phyloP scores from a whole-genome alignment of 2,329 filamentous ascomycete species.

The Colletotrichum sp. region DNA sequence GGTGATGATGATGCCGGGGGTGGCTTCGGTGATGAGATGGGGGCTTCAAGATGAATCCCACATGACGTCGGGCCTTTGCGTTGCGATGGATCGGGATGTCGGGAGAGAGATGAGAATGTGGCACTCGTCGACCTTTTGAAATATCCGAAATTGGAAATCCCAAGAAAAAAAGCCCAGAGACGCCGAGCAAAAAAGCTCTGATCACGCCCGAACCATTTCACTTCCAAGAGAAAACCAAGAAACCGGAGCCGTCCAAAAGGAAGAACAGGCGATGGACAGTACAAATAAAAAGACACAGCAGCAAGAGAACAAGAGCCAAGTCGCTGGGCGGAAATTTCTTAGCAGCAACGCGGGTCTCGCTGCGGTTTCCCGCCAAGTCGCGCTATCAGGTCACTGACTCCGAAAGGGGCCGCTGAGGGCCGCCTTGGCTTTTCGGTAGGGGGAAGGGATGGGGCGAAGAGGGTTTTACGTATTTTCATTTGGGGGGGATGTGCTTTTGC shows the following conservation, averaged over 20 bases:
- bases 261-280: background rate
- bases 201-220: background rate
- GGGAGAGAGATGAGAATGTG: background rate
- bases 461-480: background rate
- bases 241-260: background rate
- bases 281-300: background rate
- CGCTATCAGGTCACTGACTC: slow-evolving; percentile 20
- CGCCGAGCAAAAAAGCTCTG: slow-evolving; percentile 8
- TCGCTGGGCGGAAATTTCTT: background rate
- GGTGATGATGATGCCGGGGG: background rate
- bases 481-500: background rate
- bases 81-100: background rate
- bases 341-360: background rate
- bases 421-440: slow-evolving; percentile 7
- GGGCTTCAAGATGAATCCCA: background rate
- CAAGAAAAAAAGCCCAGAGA: slow-evolving; percentile 4
- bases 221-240: slow-evolving; percentile 9
- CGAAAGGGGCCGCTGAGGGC: slow-evolving; percentile 4
- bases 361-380: slow-evolving; percentile 10
- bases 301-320: background rate
- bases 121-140: background rate
- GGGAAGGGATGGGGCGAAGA: background rate
- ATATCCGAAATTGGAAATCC: background rate
- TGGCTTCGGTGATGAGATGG: background rate
- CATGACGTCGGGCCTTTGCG: background rate